These are phyloP conservation scores for Hsuehochloa calcarea DNA, from an alignment of 176 grass and related monocot species.

Conservation along the genomic window DNA sequence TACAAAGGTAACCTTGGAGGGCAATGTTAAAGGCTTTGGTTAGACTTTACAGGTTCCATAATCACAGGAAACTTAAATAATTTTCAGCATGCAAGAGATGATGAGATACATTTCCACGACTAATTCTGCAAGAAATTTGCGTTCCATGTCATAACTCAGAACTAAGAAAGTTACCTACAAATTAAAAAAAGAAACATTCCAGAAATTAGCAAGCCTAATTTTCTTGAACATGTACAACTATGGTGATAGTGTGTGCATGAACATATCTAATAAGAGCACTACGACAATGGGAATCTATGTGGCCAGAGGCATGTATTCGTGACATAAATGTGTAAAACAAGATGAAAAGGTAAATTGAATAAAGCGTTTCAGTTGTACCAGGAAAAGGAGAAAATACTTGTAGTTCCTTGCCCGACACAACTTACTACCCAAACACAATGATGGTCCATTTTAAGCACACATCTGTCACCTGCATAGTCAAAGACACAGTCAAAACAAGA, in stretches of 20 bases:
- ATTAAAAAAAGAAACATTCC: not conserved
- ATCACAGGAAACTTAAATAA: conserved; percentile 7
- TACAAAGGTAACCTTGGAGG: not conserved
- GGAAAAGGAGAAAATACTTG: conserved; percentile 93
- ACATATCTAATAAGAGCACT: conserved; percentile 18
- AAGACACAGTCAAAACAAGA: conserved; percentile 12
- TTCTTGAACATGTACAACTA: not conserved
- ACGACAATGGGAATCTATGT: not conserved
- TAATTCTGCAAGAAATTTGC: not conserved
- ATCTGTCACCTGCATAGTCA: conserved; percentile 73
- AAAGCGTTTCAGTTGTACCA: too few relatives aligned
- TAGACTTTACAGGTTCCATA: conserved; percentile 13
- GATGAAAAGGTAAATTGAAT: not conserved
- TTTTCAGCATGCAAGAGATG: conserved; percentile 9
- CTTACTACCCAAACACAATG: conserved; percentile 96
- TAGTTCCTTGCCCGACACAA: conserved; percentile 88
- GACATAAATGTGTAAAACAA: conserved; percentile 18
- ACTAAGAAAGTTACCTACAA: not conserved
- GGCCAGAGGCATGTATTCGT: not conserved
- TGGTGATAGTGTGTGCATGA: not conserved
- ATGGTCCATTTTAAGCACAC: conserved; percentile 98
- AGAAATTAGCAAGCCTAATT: not conserved
- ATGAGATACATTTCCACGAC: not conserved
- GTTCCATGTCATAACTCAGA: not conserved
- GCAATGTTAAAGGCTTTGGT: not conserved